A percentile compares a stretch with the other conserved stretches of the same genome.
Evolutionary conservation across 305 asterid species (phyloP).

Genomic region (Fraxinus floribunda): DNA sequence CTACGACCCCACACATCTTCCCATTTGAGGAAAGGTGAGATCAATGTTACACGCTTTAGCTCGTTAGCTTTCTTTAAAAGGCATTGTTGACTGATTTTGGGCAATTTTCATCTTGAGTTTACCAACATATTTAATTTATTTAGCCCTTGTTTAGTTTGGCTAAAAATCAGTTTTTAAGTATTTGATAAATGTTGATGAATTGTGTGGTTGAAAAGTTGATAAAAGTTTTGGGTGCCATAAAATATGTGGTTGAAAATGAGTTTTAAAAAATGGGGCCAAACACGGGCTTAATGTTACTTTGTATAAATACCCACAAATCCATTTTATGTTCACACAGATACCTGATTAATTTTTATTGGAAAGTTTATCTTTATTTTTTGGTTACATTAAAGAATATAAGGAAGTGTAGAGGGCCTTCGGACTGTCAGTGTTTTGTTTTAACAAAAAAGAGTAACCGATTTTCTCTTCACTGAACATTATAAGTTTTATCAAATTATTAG

Average conservation of each 20-base stretch:
- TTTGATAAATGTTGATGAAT: background rate
- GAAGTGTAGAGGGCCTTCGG: background rate
- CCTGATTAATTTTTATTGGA: constrained; percentile 9
- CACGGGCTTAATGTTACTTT: background rate
- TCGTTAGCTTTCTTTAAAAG: background rate
- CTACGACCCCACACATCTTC: constrained; percentile 81
- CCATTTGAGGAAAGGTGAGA: constrained; percentile 92
- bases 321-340: background rate
- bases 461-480: background rate
- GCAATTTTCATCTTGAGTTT: background rate
- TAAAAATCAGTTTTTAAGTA: background rate
- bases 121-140: background rate
- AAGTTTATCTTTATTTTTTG: background rate
- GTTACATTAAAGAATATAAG: background rate
- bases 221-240: background rate
- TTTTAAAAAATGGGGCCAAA: background rate
- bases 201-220: background rate
- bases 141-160: background rate
- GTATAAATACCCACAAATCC: background rate
- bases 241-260: background rate
- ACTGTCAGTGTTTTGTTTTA: constrained; percentile 11
- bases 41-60: constrained; percentile 5
- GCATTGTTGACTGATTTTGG: background rate
- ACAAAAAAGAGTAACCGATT: background rate
- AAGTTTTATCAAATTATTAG: background rate